These are phyloP conservation scores for Boletus subcaerulescens DNA, from an alignment of 768 basidiomycete genomes.

Conservation along the genomic window DNA sequence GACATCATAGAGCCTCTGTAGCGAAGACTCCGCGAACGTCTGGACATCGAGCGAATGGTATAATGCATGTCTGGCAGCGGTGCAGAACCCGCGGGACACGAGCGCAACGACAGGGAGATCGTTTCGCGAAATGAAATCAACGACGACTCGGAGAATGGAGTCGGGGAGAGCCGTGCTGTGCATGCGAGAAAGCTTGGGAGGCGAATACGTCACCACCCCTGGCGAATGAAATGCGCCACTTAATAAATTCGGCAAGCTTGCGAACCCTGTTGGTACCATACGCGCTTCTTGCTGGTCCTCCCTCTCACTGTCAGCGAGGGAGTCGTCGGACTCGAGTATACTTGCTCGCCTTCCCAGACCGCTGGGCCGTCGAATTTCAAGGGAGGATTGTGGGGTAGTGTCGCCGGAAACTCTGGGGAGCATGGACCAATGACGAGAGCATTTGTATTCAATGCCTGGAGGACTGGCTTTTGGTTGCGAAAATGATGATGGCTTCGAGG, in stretches of 20 bases:
- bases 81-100: slow-evolving; percentile 23
- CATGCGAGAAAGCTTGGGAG: not conserved
- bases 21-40: slow-evolving; percentile 6
- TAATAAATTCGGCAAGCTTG: slow-evolving; percentile 21
- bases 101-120: slow-evolving; percentile 22
- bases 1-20: slow-evolving; percentile 17
- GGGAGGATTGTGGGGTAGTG: slow-evolving; percentile 22
- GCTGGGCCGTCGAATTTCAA: slow-evolving; percentile 33
- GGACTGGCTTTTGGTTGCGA: slow-evolving; percentile 4
- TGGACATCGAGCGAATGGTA: slow-evolving; percentile 24
- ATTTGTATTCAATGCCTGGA: slow-evolving; percentile 18
- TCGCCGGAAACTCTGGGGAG: slow-evolving; percentile 25
- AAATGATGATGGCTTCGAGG: slow-evolving; percentile 12
- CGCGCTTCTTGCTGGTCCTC: not conserved
- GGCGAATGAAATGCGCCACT: slow-evolving; percentile 11
- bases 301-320: slow-evolving; percentile 9
- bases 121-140: slow-evolving; percentile 18
- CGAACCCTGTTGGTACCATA: not conserved
- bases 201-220: not conserved
- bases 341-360: slow-evolving; percentile 32
- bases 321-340: slow-evolving; percentile 17
- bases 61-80: slow-evolving; percentile 18
- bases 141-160: slow-evolving; percentile 17
- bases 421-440: slow-evolving; percentile 5
- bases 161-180: slow-evolving; percentile 13